These are phyloP conservation scores for Elongisporangium prolatum DNA, from an alignment of 352 stramenopile genomes.

Conservation along the genomic window DNA sequence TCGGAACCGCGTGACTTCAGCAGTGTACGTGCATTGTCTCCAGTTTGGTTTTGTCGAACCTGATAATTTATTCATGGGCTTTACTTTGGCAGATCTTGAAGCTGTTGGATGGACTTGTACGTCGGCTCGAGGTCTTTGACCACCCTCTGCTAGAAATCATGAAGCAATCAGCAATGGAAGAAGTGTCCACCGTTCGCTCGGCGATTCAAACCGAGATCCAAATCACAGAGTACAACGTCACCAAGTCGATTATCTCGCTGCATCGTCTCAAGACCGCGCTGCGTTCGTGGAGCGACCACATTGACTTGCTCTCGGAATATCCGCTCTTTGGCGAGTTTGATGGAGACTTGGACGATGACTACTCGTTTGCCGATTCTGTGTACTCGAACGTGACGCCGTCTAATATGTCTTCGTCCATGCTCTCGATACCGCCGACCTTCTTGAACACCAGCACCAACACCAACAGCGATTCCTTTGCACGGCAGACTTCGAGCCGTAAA, in stretches of 20 bases:
- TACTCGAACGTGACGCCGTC: conserved; percentile 58
- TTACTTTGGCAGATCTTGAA: conserved; percentile 24
- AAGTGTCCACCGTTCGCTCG: conserved; percentile 59
- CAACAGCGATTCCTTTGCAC: conserved; percentile 6
- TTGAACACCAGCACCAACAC: conserved; percentile 9
- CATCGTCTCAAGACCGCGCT: conserved; percentile 66
- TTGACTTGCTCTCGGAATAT: conserved; percentile 74
- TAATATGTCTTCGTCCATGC: conserved; percentile 20
- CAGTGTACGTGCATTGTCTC: conserved; percentile 20
- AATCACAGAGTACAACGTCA: conserved; percentile 75
- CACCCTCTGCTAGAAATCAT: conserved; percentile 66
- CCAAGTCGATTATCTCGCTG: conserved; percentile 63
- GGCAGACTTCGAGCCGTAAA: background rate
- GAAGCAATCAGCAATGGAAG: conserved; percentile 66
- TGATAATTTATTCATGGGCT: background rate
- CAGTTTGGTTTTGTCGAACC: background rate
- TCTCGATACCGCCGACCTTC: conserved; percentile 16
- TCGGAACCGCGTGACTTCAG: conserved; percentile 49
- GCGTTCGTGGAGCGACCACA: conserved; percentile 73
- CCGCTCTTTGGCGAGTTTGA: conserved; percentile 58
- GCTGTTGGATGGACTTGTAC: conserved; percentile 47
- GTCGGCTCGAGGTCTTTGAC: conserved; percentile 55
- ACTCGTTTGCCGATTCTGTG: conserved; percentile 48
- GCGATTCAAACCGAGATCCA: conserved; percentile 64
- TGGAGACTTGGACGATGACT: conserved; percentile 33